Percentiles rank a stretch among this genome's conserved stretches.
Conservation (phyloP, 2,329 filamentous ascomycete species). For the Coleophoma crateriformis region DNA sequence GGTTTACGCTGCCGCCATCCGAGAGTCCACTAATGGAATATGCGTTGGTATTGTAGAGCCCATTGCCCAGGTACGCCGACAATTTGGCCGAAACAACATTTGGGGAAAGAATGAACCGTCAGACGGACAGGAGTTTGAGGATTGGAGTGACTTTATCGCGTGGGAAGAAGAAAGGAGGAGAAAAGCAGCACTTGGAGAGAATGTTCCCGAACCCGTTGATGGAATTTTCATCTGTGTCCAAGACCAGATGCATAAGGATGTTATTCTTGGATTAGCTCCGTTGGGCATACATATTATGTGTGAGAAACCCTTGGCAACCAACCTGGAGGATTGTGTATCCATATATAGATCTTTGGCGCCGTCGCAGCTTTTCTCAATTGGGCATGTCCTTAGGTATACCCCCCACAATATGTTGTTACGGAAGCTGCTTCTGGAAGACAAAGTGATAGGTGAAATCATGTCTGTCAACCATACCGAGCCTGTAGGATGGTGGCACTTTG, state of each 20-base stretch:
- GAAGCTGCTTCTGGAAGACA: conserved; percentile 67
- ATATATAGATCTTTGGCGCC: conserved; percentile 54
- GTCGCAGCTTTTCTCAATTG: conserved; percentile 69
- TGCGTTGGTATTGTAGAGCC: conserved; percentile 80
- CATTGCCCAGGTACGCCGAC: conserved; percentile 63
- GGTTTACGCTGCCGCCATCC: conserved; percentile 63
- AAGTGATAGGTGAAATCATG: conserved; percentile 72
- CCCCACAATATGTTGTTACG: conserved; percentile 82
- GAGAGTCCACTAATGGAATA: conserved; percentile 53
- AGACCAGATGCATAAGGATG: conserved; percentile 79
- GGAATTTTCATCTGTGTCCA: conserved; percentile 65
- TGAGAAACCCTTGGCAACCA: conserved; percentile 84
- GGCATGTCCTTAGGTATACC: conserved; percentile 85
- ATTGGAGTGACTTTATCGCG: conserved; percentile 67
- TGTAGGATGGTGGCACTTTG: conserved; percentile 89
- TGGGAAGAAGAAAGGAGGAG: conserved; percentile 61
- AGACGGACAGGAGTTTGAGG: conserved; percentile 60
- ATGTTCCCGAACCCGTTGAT: conserved; percentile 34
- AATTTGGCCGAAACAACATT: conserved; percentile 65
- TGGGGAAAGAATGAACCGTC: conserved; percentile 47
- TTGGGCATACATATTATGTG: conserved; percentile 77
- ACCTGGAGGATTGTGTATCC: conserved; percentile 65
- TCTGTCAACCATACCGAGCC: conserved; percentile 87
- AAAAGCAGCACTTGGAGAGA: conserved; percentile 39
- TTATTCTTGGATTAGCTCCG: conserved; percentile 65